phyloP scores from a whole-genome alignment of 108 stramenopile species.

The Skeletonema potamos region DNA sequence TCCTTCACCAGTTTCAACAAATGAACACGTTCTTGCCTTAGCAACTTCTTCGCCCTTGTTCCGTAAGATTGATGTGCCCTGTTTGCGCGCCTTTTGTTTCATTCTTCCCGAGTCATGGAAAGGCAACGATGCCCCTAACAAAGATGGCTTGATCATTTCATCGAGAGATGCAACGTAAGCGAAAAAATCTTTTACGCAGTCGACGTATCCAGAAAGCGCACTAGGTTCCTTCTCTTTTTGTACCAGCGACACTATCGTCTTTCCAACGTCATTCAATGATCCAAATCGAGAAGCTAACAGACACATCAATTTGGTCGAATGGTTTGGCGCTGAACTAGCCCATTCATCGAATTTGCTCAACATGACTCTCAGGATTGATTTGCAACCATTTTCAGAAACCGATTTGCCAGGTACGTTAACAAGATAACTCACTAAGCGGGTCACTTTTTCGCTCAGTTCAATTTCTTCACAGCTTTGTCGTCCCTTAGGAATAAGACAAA shows the following conservation, averaged over 20 bases:
- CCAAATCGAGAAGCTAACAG: constrained; percentile 38
- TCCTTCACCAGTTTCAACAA: constrained; percentile 61
- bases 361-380: constrained; percentile 19
- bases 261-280: constrained; percentile 21
- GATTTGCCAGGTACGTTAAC: constrained; percentile 7
- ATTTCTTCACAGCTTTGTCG: background rate
- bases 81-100: background rate
- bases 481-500: background rate
- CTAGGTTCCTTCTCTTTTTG: constrained; percentile 1
- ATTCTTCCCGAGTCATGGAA: background rate
- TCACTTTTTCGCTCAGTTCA: constrained; percentile 4
- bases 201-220: background rate
- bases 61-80: constrained; percentile 3
- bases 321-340: constrained; percentile 5
- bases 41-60: constrained; percentile 17
- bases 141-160: constrained; percentile 1
- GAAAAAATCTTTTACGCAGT: constrained; percentile 18
- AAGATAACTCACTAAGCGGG: constrained; percentile 14
- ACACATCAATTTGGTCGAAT: constrained; percentile 25
- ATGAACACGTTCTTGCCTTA: constrained; percentile 61
- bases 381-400: constrained; percentile 15
- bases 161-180: constrained; percentile 19
- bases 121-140: background rate
- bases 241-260: constrained; percentile 6
- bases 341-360: constrained; percentile 20